These are phyloP conservation scores for Fusarium armeniacum DNA, from an alignment of 2,329 filamentous ascomycete species.

Conservation along the genomic window DNA sequence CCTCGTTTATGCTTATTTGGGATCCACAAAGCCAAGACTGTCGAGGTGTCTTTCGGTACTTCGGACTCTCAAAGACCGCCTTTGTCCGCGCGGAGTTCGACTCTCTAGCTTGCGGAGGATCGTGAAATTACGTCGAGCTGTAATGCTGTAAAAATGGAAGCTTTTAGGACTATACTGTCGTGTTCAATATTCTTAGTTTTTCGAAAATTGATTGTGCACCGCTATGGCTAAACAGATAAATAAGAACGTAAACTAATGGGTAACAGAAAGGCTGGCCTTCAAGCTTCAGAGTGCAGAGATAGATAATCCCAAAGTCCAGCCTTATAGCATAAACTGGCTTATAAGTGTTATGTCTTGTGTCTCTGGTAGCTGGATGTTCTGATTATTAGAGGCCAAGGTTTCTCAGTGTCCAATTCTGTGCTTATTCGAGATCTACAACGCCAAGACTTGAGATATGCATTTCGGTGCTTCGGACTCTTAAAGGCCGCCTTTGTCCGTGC, in stretches of 20 bases:
- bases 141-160: background rate
- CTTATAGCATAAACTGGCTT: no score
- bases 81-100: constrained; percentile 8
- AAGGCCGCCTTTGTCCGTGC: background rate
- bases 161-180: background rate
- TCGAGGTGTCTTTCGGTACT: background rate
- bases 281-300: no score
- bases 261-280: no score
- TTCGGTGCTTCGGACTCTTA: constrained; percentile 24
- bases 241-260: no score
- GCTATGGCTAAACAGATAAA: no score
- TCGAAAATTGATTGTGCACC: no score
- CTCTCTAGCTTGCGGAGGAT: constrained; percentile 1
- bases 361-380: no score
- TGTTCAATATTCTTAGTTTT: no score
- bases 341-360: no score
- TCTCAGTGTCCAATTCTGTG: constrained; percentile 4
- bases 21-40: constrained; percentile 18
- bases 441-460: background rate
- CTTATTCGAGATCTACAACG: constrained; percentile 25
- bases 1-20: constrained; percentile 31
- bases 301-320: no score
- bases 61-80: constrained; percentile 25
- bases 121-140: background rate
- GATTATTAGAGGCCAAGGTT: background rate